Evolutionary conservation across 352 stramenopile genomes (phyloP), one percentile per base, ranked within the genome.

Genomic region (Discostella stelligera): DNA sequence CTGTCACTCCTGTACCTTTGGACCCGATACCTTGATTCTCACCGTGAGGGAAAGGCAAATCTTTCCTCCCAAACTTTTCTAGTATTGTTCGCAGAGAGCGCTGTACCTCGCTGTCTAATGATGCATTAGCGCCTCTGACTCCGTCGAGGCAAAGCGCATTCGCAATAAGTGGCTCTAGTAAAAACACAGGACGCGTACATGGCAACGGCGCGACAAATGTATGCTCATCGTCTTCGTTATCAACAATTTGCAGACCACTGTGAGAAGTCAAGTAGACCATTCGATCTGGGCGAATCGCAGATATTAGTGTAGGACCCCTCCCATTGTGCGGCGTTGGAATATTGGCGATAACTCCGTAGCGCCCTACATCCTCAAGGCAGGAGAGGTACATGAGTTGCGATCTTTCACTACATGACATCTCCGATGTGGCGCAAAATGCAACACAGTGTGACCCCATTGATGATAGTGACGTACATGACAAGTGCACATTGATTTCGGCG

Each of bases 11-110:
- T 32, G 74, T 65, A 39, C 89, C 89, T 53, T 67, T 55, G 44
- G 71, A 83, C 13, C 86, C 84, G 55, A 91, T 87, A 32, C 89
- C 87, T 75, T 80, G 27, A 7, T 82, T 62, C 30, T 91, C 89
- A 14, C 74, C 58, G 61, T 93, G 82, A 20, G 87, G 82, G 75
- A 89, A 88, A 3, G 82, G 81, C 27, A 67, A 54, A 50, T 90
- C 70, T 67, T 92, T 92, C 13, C 86, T 74, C 25, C 89, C 89
- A 83, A 91, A 94, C 59, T 83, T 90, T 80, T 94, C 85, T 25
- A 94, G 64, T 3, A 92, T 59, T 0, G 56, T 62, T 18, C 80
- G 61, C 18, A 93, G 72, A 4, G 66, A 70, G 50, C 27, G 18
- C 63, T 85, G 73, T 27, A 79, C 78, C 7, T 44, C 18, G 21